Conservation (phyloP, 2,329 filamentous ascomycete genomes). For the Pezicula radicicola region DNA sequence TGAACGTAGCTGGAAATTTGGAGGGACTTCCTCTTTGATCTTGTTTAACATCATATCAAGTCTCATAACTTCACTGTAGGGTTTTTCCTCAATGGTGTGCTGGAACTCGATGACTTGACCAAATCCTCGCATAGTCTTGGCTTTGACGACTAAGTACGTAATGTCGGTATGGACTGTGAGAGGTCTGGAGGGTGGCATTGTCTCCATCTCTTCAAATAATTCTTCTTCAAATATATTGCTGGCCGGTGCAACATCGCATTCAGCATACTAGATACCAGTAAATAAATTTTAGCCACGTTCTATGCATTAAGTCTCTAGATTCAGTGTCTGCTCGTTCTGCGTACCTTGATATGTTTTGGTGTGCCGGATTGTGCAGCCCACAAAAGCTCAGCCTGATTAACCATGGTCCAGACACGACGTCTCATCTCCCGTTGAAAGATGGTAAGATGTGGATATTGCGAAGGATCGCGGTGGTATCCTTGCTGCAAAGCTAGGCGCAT, state of each 20-base stretch:
- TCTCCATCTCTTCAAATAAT: conserved; percentile 52
- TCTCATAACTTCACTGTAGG: conserved; percentile 46
- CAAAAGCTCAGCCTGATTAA: conserved; percentile 57
- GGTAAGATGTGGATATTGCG: conserved; percentile 45
- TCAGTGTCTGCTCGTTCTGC: not conserved
- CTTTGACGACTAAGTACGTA: conserved; percentile 52
- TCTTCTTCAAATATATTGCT: conserved; percentile 64
- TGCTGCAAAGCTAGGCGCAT: conserved; percentile 55
- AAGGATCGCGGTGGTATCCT: conserved; percentile 56
- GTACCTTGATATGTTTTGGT: conserved; percentile 57
- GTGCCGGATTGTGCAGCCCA: conserved; percentile 66
- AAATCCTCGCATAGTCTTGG: conserved; percentile 44
- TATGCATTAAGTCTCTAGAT: not conserved
- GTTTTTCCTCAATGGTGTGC: conserved; percentile 45
- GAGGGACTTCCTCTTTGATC: conserved; percentile 41
- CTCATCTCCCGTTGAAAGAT: conserved; percentile 60
- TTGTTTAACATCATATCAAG: conserved; percentile 45
- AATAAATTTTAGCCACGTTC: not conserved
- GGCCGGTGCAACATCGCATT: conserved; percentile 61
- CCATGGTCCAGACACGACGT: conserved; percentile 53
- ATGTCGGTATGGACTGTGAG: conserved; percentile 54
- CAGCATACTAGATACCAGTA: conserved; percentile 37
- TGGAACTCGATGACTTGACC: conserved; percentile 47
- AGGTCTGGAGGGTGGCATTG: conserved; percentile 55
- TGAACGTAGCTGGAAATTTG: conserved; percentile 45